These are phyloP conservation scores for Hypoxylon sp. DNA, from an alignment of 2,329 filamentous ascomycete species.

Conservation along the genomic window DNA sequence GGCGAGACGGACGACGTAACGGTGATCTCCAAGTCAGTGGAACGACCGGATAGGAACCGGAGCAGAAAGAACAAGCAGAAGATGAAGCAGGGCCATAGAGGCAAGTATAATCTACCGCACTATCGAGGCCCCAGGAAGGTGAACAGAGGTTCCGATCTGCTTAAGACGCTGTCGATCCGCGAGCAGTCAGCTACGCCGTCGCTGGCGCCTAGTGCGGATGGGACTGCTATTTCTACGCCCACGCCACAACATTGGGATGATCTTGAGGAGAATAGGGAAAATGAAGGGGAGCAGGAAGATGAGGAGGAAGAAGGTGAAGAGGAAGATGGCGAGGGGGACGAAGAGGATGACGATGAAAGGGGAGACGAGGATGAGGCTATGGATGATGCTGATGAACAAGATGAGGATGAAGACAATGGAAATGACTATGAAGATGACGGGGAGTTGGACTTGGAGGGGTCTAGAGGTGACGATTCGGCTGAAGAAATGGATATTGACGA, in stretches of 20 bases:
- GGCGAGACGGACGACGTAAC: conserved; percentile 78
- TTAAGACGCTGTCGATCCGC: conserved; percentile 28
- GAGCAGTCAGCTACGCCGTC: conserved; percentile 25
- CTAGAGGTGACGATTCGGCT: conserved; percentile 21
- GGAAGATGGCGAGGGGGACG: conserved; percentile 15
- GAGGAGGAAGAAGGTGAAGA: conserved; percentile 41
- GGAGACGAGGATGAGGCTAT: conserved; percentile 29
- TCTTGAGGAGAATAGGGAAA: conserved; percentile 29
- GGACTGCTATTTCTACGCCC: conserved; percentile 42
- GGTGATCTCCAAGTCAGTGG: conserved; percentile 55
- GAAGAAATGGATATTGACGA: conserved; percentile 48
- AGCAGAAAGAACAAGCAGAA: conserved; percentile 9
- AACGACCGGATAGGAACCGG: conserved; percentile 18
- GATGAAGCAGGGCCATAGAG: conserved; percentile 26
- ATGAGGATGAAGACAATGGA: conserved; percentile 23
- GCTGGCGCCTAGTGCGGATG: conserved; percentile 5
- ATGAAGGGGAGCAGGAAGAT: conserved; percentile 27
- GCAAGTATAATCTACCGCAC: conserved; percentile 38
- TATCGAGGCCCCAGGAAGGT: conserved; percentile 14
- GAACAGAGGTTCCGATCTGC: conserved; percentile 5
- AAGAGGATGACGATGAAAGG: not conserved
- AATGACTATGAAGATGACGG: conserved; percentile 31
- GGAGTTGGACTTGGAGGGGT: conserved; percentile 23
- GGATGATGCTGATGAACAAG: conserved; percentile 13
- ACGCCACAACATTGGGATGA: conserved; percentile 51